Evolutionary conservation across 1,284 basidiomycete species (phyloP).

Genomic region (Ustilago vetiveriae): DNA sequence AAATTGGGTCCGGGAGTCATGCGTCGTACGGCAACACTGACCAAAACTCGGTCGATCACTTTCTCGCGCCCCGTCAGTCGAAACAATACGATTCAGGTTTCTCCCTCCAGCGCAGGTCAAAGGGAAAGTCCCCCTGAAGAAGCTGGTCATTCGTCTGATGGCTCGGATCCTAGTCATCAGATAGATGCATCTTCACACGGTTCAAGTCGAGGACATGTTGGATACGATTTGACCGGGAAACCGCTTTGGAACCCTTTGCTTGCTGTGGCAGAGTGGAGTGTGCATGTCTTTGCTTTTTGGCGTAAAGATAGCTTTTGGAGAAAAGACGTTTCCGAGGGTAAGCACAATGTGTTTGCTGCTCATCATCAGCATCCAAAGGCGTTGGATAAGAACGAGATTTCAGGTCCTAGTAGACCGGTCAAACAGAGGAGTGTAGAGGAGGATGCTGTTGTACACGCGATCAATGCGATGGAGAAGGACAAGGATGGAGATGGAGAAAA

Average conservation of each 20-base stretch:
- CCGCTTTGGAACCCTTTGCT: slow-evolving; percentile 54
- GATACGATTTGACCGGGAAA: slow-evolving; percentile 24
- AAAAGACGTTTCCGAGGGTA: slow-evolving; percentile 32
- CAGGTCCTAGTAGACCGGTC: slow-evolving; percentile 17
- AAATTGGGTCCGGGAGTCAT: slow-evolving; percentile 60
- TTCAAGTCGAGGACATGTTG: slow-evolving; percentile 29
- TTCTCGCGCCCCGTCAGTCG: slow-evolving; percentile 34
- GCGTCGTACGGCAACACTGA: slow-evolving; percentile 46
- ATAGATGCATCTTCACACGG: not conserved
- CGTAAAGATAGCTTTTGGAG: slow-evolving; percentile 57
- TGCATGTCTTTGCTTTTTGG: slow-evolving; percentile 51
- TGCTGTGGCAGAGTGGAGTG: slow-evolving; percentile 25
- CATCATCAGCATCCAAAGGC: too few relatives aligned
- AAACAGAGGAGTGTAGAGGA: slow-evolving; percentile 33
- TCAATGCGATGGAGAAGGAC: slow-evolving; percentile 6
- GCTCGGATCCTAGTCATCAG: slow-evolving; percentile 1
- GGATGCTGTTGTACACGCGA: slow-evolving; percentile 1
- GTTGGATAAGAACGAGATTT: slow-evolving; percentile 22
- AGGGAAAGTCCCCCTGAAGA: slow-evolving; percentile 6
- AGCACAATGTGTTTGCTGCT: slow-evolving; percentile 31
- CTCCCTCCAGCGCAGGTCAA: not conserved
- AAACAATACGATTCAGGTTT: slow-evolving; percentile 28
- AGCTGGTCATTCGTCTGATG: slow-evolving; percentile 2
- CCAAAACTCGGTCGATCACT: slow-evolving; percentile 37
- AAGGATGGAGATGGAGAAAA: slow-evolving; percentile 26